A percentile compares a stretch with the other conserved stretches of the same genome.
These are phyloP conservation scores for Discostella stelligeroides DNA, from an alignment of 108 stramenopile genomes.

Conservation along the genomic window DNA sequence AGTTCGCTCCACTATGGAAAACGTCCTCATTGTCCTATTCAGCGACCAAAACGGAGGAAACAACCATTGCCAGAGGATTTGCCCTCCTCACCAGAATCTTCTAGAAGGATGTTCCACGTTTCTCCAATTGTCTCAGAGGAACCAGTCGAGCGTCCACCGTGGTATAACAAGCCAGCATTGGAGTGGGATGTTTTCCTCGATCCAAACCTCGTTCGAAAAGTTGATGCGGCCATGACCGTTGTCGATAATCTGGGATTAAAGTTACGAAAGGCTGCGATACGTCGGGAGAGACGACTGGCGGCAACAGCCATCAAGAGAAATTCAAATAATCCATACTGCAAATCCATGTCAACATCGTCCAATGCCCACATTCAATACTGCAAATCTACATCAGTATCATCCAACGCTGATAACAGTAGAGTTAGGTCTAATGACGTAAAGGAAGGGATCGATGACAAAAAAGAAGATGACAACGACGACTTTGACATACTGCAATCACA, in stretches of 20 bases:
- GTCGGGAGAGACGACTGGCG: constrained; percentile 7
- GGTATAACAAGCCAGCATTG: constrained; percentile 28
- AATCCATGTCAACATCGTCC: background rate
- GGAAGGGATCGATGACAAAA: background rate
- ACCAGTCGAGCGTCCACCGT: background rate
- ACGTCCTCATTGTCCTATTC: background rate
- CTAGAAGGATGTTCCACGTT: background rate
- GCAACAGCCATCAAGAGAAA: background rate
- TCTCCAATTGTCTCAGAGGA: background rate
- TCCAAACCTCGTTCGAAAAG: constrained; percentile 43
- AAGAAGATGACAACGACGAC: constrained; percentile 30
- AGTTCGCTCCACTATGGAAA: background rate
- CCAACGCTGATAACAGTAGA: background rate
- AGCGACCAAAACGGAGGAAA: background rate
- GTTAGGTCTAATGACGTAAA: background rate
- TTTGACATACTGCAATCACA: constrained; percentile 34
- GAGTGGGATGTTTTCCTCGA: constrained; percentile 67
- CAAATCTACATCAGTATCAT: background rate
- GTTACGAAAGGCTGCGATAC: constrained; percentile 16
- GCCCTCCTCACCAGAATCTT: background rate
- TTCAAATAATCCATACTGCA: background rate
- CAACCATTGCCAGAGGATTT: background rate
- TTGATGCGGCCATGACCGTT: constrained; percentile 32
- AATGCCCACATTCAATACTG: background rate
- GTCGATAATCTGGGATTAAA: constrained; percentile 20